phyloP scores from a whole-genome alignment of 106 monocot genomes.

The Narthecium ossifragum region DNA sequence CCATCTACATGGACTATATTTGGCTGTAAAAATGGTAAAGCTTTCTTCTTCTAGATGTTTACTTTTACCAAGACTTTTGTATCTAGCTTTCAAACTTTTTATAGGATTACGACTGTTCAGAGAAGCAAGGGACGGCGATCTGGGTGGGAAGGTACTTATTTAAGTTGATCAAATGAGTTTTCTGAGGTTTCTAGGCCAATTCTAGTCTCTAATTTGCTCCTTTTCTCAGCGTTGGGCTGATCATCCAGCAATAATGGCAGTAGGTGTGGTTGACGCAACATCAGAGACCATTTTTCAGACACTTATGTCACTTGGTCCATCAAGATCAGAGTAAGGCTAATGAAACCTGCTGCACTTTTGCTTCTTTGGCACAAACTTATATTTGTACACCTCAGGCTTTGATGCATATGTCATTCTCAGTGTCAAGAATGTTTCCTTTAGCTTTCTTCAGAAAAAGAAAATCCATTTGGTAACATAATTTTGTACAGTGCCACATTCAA shows the following conservation, averaged over 20 bases:
- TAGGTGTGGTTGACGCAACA: slow-evolving; percentile 79
- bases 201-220: background rate
- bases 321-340: slow-evolving; percentile 84
- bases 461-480: too few relatives aligned
- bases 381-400: too few relatives aligned
- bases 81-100: background rate
- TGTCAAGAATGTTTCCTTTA: background rate
- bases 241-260: slow-evolving; percentile 97
- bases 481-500: too few relatives aligned
- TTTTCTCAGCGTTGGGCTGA: slow-evolving; percentile 68
- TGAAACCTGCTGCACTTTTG: background rate
- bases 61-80: too few relatives aligned
- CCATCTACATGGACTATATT: slow-evolving; percentile 92
- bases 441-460: too few relatives aligned
- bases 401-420: too few relatives aligned
- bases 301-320: slow-evolving; percentile 90
- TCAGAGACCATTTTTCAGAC: slow-evolving; percentile 83
- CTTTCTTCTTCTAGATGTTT: background rate
- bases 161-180: background rate
- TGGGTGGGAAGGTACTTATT: slow-evolving; percentile 51
- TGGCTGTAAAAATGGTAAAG: slow-evolving; percentile 91
- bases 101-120: slow-evolving; percentile 88
- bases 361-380: background rate
- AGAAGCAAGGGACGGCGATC: slow-evolving; percentile 63
- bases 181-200: background rate